Evolutionary conservation across 805 yeast genomes (phyloP).

Genomic region (Lipomyces yamanashiensis): DNA sequence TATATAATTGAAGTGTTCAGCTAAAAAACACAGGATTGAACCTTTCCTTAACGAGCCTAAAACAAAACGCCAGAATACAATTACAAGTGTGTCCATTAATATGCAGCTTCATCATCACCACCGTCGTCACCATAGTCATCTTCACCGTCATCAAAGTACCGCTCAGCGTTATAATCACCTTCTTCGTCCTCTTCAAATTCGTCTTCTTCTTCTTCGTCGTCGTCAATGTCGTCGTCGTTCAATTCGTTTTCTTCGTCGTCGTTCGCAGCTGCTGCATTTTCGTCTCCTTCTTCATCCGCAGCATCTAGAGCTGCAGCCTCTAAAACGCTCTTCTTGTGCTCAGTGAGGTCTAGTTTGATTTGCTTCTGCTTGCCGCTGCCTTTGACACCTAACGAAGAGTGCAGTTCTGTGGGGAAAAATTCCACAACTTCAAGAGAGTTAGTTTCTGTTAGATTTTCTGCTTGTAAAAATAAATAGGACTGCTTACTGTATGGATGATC

Average conservation of each 20-base stretch:
- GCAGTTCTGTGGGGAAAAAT: conserved; percentile 36
- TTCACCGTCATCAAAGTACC: conserved; percentile 40
- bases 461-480: not conserved
- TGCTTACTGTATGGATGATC: conserved; percentile 37
- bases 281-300: conserved; percentile 23
- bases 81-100: conserved; percentile 20
- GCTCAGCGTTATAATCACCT: conserved; percentile 41
- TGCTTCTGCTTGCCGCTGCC: conserved; percentile 13
- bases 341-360: conserved; percentile 25
- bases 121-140: conserved; percentile 39
- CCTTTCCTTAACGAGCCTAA: not conserved
- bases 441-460: not conserved
- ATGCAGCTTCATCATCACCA: conserved; percentile 40
- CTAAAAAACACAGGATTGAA: not conserved
- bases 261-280: conserved; percentile 17
- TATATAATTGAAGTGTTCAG: not conserved
- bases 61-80: conserved; percentile 3
- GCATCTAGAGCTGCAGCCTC: conserved; percentile 23
- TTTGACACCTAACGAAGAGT: conserved; percentile 31
- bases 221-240: conserved; percentile 27
- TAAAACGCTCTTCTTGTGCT: conserved; percentile 16
- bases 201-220: conserved; percentile 38
- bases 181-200: conserved; percentile 41
- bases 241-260: conserved; percentile 18
- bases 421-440: conserved; percentile 20